A percentile compares a stretch with the other conserved stretches of the same genome.
These are phyloP conservation scores for Pythium rishiriense DNA, from an alignment of 352 stramenopile genomes.

Conservation along the genomic window DNA sequence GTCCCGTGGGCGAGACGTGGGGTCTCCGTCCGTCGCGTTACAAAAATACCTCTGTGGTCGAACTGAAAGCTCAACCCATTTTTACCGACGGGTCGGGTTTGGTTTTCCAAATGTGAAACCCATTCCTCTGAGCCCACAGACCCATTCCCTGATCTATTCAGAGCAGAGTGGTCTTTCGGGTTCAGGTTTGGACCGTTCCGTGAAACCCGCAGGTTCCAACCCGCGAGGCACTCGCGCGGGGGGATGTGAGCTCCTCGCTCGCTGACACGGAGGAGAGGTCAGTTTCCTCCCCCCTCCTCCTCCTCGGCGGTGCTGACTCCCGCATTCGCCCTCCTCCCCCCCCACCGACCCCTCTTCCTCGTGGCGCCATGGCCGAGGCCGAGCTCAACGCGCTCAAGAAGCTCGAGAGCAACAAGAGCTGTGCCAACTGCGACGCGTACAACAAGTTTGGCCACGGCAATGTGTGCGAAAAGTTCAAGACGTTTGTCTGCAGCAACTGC, in stretches of 20 bases:
- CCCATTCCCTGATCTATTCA: not conserved
- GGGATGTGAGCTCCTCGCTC: constrained; percentile 5
- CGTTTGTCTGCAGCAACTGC: constrained; percentile 95
- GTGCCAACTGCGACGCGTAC: constrained; percentile 82
- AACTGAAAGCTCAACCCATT: constrained; percentile 8
- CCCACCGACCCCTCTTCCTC: constrained; percentile 1
- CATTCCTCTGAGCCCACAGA: no score
- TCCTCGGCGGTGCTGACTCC: constrained; percentile 6
- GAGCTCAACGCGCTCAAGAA: constrained; percentile 85
- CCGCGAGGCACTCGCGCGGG: constrained; percentile 1
- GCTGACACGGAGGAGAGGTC: no score
- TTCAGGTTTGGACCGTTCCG: not conserved
- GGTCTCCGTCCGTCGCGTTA: not conserved
- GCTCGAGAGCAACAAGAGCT: constrained; percentile 82
- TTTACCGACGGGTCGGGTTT: no score
- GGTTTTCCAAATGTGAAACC: no score
- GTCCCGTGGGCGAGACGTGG: no score
- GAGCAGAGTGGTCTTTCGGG: not conserved
- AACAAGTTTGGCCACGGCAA: constrained; percentile 92
- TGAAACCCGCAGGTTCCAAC: not conserved
- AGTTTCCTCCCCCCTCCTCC: not conserved
- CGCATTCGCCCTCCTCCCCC: constrained; percentile 2
- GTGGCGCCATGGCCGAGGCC: constrained; percentile 44
- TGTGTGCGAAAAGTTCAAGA: constrained; percentile 91
- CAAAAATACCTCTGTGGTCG: not conserved